phyloP scores from a whole-genome alignment of 2,329 filamentous ascomycete genomes.

The Fusarium vanettenii region DNA sequence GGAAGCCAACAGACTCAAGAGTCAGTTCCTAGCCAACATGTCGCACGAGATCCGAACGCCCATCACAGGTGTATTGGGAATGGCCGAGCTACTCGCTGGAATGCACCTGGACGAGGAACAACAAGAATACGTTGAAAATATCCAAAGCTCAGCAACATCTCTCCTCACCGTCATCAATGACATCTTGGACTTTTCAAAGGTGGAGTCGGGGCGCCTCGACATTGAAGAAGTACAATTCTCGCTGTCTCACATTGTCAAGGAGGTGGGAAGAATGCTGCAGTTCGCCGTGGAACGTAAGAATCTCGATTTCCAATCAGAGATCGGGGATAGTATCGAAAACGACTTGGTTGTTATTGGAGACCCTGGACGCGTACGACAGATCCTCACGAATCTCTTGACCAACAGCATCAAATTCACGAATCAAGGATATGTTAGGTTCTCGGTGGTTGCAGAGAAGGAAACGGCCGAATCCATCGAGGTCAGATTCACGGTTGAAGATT shows the following conservation, averaged over 20 bases:
- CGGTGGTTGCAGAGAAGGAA: slow-evolving; percentile 72
- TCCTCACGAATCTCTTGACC: slow-evolving; percentile 82
- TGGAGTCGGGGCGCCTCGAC: slow-evolving; percentile 80
- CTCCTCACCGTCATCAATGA: slow-evolving; percentile 91
- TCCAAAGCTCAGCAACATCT: slow-evolving; percentile 82
- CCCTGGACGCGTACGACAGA: slow-evolving; percentile 84
- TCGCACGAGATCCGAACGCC: slow-evolving; percentile 84
- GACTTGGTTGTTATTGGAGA: slow-evolving; percentile 88
- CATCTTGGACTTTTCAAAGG: slow-evolving; percentile 90
- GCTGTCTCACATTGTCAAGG: slow-evolving; percentile 76
- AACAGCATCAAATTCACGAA: slow-evolving; percentile 82
- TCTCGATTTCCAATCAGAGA: slow-evolving; percentile 75
- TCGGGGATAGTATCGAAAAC: slow-evolving; percentile 70
- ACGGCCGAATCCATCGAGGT: slow-evolving; percentile 73
- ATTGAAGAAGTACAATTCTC: slow-evolving; percentile 87
- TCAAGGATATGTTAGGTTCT: slow-evolving; percentile 75
- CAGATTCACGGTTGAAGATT: slow-evolving; percentile 80
- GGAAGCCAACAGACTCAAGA: slow-evolving; percentile 83
- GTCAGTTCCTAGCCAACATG: slow-evolving; percentile 84
- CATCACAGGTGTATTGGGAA: slow-evolving; percentile 83
- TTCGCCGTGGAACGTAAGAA: slow-evolving; percentile 87
- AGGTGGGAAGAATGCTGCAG: slow-evolving; percentile 88
- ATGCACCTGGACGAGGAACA: slow-evolving; percentile 77
- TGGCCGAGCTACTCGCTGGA: slow-evolving; percentile 79
- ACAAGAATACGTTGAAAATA: slow-evolving; percentile 80